phyloP scores from a whole-genome alignment of 2,329 filamentous ascomycete species.

The Fusarium sp. region DNA sequence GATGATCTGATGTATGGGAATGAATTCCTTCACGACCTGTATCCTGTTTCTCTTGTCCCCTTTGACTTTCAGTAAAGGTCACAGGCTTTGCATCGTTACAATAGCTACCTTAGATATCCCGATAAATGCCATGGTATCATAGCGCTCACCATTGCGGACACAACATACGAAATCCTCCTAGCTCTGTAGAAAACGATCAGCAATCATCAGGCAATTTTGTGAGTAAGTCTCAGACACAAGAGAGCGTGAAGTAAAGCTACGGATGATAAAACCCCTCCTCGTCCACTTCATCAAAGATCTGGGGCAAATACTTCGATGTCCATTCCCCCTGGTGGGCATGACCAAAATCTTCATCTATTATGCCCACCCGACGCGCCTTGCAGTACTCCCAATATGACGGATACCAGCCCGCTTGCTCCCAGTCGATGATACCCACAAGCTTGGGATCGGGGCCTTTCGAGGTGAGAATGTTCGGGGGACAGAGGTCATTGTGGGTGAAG shows the following conservation, averaged over 20 bases:
- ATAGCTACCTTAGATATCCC: no score
- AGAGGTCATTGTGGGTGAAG: constrained; percentile 48
- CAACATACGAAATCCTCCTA: neutral
- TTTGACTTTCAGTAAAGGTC: constrained; percentile 3
- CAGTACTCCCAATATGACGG: constrained; percentile 53
- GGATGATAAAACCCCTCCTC: constrained; percentile 51
- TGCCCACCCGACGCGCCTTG: constrained; percentile 46
- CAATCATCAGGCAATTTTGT: neutral
- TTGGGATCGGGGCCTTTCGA: constrained; percentile 33
- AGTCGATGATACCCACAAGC: constrained; percentile 48
- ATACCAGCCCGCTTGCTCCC: constrained; percentile 52
- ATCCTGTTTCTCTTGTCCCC: constrained; percentile 8
- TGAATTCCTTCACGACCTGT: constrained; percentile 8
- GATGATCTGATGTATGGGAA: neutral
- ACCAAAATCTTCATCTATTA: constrained; percentile 40
- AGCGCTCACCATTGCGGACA: neutral
- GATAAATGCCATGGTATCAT: no score
- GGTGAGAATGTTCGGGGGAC: constrained; percentile 46
- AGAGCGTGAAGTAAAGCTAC: constrained; percentile 50
- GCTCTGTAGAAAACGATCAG: no score
- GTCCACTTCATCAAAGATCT: constrained; percentile 51
- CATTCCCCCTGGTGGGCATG: constrained; percentile 50
- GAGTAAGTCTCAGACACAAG: neutral
- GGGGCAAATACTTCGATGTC: constrained; percentile 49
- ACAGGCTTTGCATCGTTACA: no score